A percentile compares a stretch with the other conserved stretches of the same genome.
phyloP scores from a whole-genome alignment of 176 grass and related monocot species.

The Carex littledalei region DNA sequence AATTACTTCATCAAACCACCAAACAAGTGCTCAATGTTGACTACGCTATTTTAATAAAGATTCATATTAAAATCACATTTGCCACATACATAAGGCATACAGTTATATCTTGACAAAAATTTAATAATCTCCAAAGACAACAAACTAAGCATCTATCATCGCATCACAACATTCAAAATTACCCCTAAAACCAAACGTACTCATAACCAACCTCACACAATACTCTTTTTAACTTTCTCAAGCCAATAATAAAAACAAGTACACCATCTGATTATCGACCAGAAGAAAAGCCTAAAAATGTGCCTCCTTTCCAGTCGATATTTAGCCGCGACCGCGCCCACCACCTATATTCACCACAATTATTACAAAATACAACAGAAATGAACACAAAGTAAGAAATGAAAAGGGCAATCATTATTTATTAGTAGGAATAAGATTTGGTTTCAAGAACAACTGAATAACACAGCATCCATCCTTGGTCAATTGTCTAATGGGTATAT shows the following conservation, averaged over 20 bases:
- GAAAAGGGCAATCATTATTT: background rate
- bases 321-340: conserved; percentile 70
- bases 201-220: background rate
- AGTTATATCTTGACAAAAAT: background rate
- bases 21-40: background rate
- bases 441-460: background rate
- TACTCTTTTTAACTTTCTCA: background rate
- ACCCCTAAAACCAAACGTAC: background rate
- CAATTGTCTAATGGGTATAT: background rate
- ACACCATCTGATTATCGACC: conserved; percentile 23
- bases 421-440: background rate
- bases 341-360: conserved; percentile 38
- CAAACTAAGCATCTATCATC: background rate
- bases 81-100: background rate
- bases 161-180: background rate
- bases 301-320: background rate
- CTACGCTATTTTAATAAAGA: background rate
- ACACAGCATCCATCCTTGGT: background rate
- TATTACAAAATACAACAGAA: background rate
- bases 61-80: background rate
- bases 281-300: conserved; percentile 38
- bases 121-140: background rate
- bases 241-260: conserved; percentile 1
- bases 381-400: background rate
- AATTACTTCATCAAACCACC: too few species aligned